phyloP scores from a whole-genome alignment of 352 stramenopile genomes.

The Phytophthora sp. region DNA sequence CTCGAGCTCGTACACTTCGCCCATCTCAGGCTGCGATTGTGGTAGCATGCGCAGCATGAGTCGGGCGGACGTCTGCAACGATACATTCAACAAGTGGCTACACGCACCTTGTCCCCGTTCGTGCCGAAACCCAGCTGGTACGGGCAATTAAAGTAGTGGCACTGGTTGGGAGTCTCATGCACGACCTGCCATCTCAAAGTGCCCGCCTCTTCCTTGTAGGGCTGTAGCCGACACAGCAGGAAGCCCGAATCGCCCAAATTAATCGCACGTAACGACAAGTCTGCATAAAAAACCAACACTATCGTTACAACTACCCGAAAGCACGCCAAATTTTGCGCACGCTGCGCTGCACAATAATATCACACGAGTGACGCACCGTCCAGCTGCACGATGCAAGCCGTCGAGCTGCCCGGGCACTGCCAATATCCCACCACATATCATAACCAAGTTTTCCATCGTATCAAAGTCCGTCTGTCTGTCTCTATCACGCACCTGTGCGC shows the following conservation, averaged over 20 bases:
- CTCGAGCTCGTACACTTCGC: conserved; percentile 85
- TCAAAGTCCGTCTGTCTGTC: not conserved
- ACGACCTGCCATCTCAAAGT: conserved; percentile 77
- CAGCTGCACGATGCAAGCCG: conserved; percentile 84
- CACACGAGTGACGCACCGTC: conserved; percentile 49
- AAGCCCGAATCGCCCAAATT: conserved; percentile 97
- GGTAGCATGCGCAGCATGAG: conserved; percentile 18
- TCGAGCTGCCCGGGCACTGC: conserved; percentile 83
- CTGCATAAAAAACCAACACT: conserved; percentile 29
- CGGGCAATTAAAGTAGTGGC: conserved; percentile 97
- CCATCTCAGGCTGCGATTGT: conserved; percentile 81
- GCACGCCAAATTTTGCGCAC: too few species aligned
- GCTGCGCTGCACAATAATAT: not conserved
- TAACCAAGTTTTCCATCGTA: not conserved
- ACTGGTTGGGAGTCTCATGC: conserved; percentile 91
- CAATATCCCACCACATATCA: conserved; percentile 7
- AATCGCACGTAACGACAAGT: conserved; percentile 72
- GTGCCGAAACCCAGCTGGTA: conserved; percentile 91
- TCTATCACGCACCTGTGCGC: conserved; percentile 70
- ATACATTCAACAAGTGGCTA: too few species aligned
- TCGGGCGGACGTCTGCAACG: not conserved
- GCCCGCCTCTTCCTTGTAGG: conserved; percentile 43
- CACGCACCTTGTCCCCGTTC: conserved; percentile 87
- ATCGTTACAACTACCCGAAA: not conserved
- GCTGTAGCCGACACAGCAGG: conserved; percentile 81